phyloP scores from a whole-genome alignment of 176 grass and related monocot species.

The Musa troglodytarum region DNA sequence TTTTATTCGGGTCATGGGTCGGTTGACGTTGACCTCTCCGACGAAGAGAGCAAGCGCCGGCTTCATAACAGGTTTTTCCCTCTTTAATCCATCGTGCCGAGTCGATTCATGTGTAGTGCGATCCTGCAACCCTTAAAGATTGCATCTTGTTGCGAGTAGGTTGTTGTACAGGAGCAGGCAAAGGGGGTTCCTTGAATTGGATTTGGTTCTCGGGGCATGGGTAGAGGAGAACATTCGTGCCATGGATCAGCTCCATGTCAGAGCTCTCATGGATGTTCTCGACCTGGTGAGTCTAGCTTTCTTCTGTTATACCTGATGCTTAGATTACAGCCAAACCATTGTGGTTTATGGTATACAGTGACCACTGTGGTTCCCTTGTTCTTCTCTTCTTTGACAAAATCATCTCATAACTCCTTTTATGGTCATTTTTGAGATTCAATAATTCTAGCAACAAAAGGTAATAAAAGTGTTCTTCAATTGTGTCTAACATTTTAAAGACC shows the following conservation, averaged over 20 bases:
- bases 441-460: too few species aligned
- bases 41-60: constrained; percentile 79
- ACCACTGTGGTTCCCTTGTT: too few species aligned
- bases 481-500: too few species aligned
- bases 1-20: constrained; percentile 12
- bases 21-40: constrained; percentile 45
- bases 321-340: too few species aligned
- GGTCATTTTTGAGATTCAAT: too few species aligned
- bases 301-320: too few species aligned
- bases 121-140: neutral
- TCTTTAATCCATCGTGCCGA: neutral
- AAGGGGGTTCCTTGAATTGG: constrained; percentile 83
- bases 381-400: too few species aligned
- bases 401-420: too few species aligned
- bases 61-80: constrained; percentile 50
- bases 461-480: too few species aligned
- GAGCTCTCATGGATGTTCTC: constrained; percentile 65
- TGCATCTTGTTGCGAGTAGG: constrained; percentile 22
- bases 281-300: constrained; percentile 40
- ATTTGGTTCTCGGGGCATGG: constrained; percentile 77
- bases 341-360: too few species aligned
- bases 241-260: constrained; percentile 65
- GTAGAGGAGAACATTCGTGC: constrained; percentile 64
- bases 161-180: constrained; percentile 86
- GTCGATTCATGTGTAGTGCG: neutral